A percentile compares a stretch with the other conserved stretches of the same genome.
These are phyloP conservation scores for Elymus sibiricus DNA, from an alignment of 176 grass and related monocot species.

Conservation along the genomic window DNA sequence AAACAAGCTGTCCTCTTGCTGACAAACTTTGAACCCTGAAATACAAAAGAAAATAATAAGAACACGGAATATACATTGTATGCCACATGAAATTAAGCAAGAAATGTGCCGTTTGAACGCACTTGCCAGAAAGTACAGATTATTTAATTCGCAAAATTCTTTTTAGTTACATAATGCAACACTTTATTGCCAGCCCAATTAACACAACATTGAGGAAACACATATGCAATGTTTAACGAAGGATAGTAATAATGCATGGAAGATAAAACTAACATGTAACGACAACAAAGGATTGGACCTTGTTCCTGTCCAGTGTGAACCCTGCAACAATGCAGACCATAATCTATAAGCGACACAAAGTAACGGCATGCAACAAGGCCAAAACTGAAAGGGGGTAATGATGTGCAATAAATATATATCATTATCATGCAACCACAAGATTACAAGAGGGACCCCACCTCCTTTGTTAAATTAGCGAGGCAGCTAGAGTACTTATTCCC, in stretches of 20 bases:
- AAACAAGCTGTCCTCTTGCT: conserved; percentile 68
- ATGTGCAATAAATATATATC: not conserved
- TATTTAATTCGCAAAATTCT: not conserved
- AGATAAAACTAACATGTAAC: conserved; percentile 47
- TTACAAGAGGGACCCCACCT: conserved; percentile 40
- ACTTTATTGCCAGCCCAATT: not conserved
- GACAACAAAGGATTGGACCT: conserved; percentile 27
- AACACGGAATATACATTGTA: not conserved
- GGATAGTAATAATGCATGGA: not conserved
- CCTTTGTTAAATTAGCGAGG: conserved; percentile 37
- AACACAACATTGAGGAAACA: not conserved
- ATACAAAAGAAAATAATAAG: conserved; percentile 6
- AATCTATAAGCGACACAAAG: not conserved
- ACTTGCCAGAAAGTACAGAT: not conserved
- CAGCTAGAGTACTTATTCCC: conserved; percentile 38
- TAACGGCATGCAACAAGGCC: not conserved
- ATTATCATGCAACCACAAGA: not conserved
- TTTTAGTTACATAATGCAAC: not conserved
- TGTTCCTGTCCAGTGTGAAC: conserved; percentile 47
- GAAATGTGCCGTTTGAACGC: not conserved
- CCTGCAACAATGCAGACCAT: conserved; percentile 36
- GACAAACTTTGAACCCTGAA: conserved; percentile 51
- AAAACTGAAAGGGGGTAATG: not conserved
- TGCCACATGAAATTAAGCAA: not conserved
- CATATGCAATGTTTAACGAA: not conserved